These are phyloP conservation scores for Xylogone sp. DNA, from an alignment of 2,329 filamentous ascomycete species.

Conservation along the genomic window DNA sequence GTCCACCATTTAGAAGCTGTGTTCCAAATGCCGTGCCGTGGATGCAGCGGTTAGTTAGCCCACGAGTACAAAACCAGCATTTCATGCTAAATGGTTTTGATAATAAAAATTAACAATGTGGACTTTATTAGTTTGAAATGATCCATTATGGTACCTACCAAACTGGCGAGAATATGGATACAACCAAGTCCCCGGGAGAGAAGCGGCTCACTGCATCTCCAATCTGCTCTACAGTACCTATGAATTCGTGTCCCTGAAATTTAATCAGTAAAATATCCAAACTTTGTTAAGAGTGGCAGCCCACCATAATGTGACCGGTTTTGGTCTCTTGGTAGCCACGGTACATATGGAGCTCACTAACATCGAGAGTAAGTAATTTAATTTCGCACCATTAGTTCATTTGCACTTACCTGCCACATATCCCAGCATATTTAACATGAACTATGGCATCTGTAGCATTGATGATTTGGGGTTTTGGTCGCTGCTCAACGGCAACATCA, in stretches of 20 bases:
- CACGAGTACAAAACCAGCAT: background rate
- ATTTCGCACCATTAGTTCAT: background rate
- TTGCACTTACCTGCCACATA: background rate
- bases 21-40: background rate
- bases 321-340: background rate
- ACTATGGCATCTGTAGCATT: background rate
- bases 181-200: background rate
- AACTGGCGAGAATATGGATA: background rate
- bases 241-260: background rate
- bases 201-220: background rate
- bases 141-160: background rate
- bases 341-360: background rate
- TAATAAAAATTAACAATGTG: too few relatives aligned
- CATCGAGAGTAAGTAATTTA: background rate
- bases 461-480: background rate
- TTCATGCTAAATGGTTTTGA: too few relatives aligned
- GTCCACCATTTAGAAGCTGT: conserved; percentile 51
- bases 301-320: background rate
- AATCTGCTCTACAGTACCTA: background rate
- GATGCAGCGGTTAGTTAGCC: background rate
- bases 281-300: background rate
- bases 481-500: background rate
- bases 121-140: too few relatives aligned
- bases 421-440: background rate
- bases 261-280: background rate